Conservation (phyloP, 441 rosid species). For the Jatropha multifida region DNA sequence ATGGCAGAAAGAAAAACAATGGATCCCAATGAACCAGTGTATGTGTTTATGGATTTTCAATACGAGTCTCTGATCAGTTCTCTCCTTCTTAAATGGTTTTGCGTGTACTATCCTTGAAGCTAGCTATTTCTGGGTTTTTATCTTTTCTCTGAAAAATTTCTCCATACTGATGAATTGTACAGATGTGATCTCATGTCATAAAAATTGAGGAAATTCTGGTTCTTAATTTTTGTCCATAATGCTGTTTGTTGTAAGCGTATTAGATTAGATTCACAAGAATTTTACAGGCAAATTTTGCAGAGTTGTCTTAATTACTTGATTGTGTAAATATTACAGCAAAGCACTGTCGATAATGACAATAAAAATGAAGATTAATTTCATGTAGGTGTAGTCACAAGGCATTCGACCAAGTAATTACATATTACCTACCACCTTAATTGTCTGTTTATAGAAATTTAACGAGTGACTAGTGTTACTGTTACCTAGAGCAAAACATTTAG, state of each 20-base stretch:
- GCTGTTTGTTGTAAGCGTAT: background rate
- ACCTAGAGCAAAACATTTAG: too few species aligned
- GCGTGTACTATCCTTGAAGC: slow-evolving; percentile 5
- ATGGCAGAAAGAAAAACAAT: slow-evolving; percentile 51
- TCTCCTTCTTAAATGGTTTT: background rate
- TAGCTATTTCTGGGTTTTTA: background rate
- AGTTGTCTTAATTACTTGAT: background rate
- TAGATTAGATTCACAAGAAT: background rate
- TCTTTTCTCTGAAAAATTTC: background rate
- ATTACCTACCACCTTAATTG: too few species aligned
- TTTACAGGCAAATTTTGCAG: background rate
- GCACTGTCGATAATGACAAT: too few species aligned
- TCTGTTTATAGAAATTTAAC: too few species aligned
- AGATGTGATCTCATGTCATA: slow-evolving; percentile 13
- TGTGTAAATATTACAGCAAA: background rate
- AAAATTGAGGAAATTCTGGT: slow-evolving; percentile 18
- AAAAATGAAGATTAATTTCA: too few species aligned
- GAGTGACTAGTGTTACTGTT: too few species aligned
- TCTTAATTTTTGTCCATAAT: background rate
- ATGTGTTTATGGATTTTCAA: background rate
- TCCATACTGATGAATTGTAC: slow-evolving; percentile 10
- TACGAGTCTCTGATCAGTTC: background rate
- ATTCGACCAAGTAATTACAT: too few species aligned
- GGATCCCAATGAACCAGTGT: slow-evolving; percentile 25
- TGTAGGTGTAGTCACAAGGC: too few species aligned